These are phyloP conservation scores for Panellus pusillus DNA, from an alignment of 768 basidiomycete species.

Conservation along the genomic window DNA sequence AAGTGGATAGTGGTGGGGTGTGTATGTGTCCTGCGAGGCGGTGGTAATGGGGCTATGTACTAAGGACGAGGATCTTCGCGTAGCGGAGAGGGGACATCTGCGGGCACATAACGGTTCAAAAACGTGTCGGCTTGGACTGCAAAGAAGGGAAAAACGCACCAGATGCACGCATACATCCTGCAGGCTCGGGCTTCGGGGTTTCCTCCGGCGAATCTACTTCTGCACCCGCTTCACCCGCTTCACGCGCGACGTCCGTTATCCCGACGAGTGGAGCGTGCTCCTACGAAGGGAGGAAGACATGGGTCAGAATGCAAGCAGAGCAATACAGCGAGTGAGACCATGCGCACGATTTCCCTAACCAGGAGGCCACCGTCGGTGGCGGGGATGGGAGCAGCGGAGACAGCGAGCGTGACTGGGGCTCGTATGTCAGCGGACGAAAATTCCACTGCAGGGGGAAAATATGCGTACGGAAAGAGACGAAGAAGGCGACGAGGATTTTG, in stretches of 20 bases:
- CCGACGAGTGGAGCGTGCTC: constrained; percentile 3
- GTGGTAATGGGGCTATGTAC: too few relatives aligned
- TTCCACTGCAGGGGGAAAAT: too few relatives aligned
- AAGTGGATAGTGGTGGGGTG: too few relatives aligned
- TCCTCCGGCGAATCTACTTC: neutral
- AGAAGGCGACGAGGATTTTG: constrained; percentile 6
- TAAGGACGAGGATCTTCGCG: too few relatives aligned
- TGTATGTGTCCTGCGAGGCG: too few relatives aligned
- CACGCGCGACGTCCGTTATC: constrained; percentile 5
- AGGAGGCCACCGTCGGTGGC: neutral
- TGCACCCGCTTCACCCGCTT: neutral
- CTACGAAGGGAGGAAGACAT: neutral
- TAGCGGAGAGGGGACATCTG: too few relatives aligned
- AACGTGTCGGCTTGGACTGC: too few relatives aligned
- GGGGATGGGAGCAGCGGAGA: constrained; percentile 5
- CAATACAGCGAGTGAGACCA: neutral
- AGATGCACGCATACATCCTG: constrained; percentile 8
- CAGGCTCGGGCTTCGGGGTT: constrained; percentile 1
- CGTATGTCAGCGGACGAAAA: neutral
- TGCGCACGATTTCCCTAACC: constrained; percentile 3
- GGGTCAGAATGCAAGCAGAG: neutral
- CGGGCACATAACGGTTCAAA: too few relatives aligned
- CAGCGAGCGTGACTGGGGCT: neutral
- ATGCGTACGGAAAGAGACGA: neutral
- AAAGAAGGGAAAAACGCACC: neutral